Base-by-base conservation (phyloP, 2,329 filamentous ascomycete genomes). In the Xylaria sp. region DNA sequence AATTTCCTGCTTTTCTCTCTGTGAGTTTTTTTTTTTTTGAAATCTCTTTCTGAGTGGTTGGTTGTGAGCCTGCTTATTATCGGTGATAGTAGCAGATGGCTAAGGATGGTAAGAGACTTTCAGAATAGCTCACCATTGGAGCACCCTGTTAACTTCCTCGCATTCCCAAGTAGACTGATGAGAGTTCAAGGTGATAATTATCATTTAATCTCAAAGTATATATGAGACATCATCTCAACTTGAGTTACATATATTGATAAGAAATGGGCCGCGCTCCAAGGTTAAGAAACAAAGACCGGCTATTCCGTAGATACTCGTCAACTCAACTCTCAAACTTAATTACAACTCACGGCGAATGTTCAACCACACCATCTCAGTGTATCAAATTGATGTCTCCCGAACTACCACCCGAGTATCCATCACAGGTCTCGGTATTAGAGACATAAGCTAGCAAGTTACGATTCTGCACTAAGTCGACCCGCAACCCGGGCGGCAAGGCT, bases 51-150 rank as follows among this genome's bases (percentile, higher is more conserved):
- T n/a, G 15, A 15, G 10, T 48, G 46, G 6, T 20, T 10, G 39
- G 12, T 41, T 15, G 39, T 41, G 12, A 41, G 39, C 39, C 46
- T 6, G 46, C n/a, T 48, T 8, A n/a, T 48, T 48, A 48, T 48
- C 18, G n/a, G 6, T 20, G 2, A 20, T 48, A 25, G 9, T 3
- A 50, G 20, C 8, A 13, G 25, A 10, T 3, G 10, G 46, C 46
- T 23, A n/a, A 57, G 15, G 28, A 28, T n/a, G 32, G 44, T 44
- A 41, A 20, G 39, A 50, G 34, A 28, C 10, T 46, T 18, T 61
- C 56, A 56, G 63, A 48, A 48, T 37, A 55, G 55, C 20, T 48
- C 44, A n/a, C 28, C 20, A 7, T 52, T 32, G 13, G 15, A 15
- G 9, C n/a, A 28, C 20, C 44, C 44, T 48, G n/a, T n/a, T n/a